Evolutionary conservation across 2,329 filamentous ascomycete species (phyloP).

Genomic region (Neofusicoccum umdonicola): DNA sequence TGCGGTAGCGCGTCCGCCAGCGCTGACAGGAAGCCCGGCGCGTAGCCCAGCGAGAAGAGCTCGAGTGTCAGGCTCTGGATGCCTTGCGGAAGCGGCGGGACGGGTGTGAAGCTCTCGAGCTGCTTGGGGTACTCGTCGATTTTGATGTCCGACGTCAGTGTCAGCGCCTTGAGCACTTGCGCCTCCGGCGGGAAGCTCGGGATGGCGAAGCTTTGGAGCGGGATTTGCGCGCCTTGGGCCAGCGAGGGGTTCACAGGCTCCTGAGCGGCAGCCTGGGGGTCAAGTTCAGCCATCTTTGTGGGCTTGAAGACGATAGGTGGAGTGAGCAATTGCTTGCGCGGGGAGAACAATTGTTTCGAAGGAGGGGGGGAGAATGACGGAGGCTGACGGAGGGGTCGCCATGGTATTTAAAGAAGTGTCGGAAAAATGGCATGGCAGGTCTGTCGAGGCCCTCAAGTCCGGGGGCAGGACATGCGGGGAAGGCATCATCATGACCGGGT

Average conservation of each 20-base stretch:
- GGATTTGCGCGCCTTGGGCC: slow-evolving; percentile 47
- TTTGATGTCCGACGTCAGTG: slow-evolving; percentile 50
- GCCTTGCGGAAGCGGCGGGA: slow-evolving; percentile 32
- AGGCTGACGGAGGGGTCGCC: neutral
- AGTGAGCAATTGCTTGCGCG: neutral
- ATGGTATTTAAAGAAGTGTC: neutral
- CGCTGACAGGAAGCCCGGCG: slow-evolving; percentile 41
- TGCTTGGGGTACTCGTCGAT: slow-evolving; percentile 45
- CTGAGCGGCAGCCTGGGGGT: neutral
- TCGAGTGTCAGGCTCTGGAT: slow-evolving; percentile 49
- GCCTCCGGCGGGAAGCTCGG: slow-evolving; percentile 47
- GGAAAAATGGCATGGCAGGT: neutral
- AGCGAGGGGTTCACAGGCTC: slow-evolving; percentile 19
- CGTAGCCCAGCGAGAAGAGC: slow-evolving; percentile 50
- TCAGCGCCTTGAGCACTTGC: slow-evolving; percentile 44
- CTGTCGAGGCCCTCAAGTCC: neutral
- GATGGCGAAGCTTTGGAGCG: slow-evolving; percentile 45
- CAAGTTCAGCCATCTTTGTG: slow-evolving; percentile 11
- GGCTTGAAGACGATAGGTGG: neutral
- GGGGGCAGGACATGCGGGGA: slow-evolving; percentile 7
- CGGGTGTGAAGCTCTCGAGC: slow-evolving; percentile 28
- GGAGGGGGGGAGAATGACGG: neutral
- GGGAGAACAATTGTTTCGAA: neutral
- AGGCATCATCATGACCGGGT: slow-evolving; percentile 8
- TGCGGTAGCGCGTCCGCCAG: slow-evolving; percentile 42